A percentile compares a stretch with the other conserved stretches of the same genome.
phyloP scores from a whole-genome alignment of 257 asterid genomes.

The Orobanche coerulescens region DNA sequence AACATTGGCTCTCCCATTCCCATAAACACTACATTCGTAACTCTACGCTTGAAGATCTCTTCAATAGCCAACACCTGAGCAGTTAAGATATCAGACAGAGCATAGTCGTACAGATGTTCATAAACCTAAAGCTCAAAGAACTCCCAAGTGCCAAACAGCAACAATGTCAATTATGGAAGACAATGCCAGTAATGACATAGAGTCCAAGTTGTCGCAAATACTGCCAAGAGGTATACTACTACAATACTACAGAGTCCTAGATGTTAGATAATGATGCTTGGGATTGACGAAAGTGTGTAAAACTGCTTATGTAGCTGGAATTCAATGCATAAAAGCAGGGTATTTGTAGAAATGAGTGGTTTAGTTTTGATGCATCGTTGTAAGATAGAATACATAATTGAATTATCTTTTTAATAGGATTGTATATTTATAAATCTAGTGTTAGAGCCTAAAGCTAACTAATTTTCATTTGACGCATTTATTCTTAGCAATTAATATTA shows the following conservation, averaged over 20 bases:
- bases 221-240: background rate
- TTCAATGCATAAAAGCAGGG: no score
- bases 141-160: background rate
- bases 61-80: conserved; percentile 88
- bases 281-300: background rate
- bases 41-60: conserved; percentile 79
- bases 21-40: conserved; percentile 94
- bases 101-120: background rate
- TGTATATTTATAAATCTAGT: no score
- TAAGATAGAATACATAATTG: no score
- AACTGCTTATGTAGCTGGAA: no score
- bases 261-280: background rate
- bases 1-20: conserved; percentile 99
- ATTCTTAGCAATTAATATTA: no score
- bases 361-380: no score
- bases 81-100: conserved; percentile 13
- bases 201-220: background rate
- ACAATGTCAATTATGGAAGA: background rate
- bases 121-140: background rate
- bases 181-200: background rate
- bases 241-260: no score
- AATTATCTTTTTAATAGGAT: no score
- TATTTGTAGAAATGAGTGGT: no score
- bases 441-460: no score
- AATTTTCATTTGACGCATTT: no score